Evolutionary conservation across 2,329 filamentous ascomycete species (phyloP), one percentile per base, ranked within the genome.

Genomic region (Onygenales sp.): DNA sequence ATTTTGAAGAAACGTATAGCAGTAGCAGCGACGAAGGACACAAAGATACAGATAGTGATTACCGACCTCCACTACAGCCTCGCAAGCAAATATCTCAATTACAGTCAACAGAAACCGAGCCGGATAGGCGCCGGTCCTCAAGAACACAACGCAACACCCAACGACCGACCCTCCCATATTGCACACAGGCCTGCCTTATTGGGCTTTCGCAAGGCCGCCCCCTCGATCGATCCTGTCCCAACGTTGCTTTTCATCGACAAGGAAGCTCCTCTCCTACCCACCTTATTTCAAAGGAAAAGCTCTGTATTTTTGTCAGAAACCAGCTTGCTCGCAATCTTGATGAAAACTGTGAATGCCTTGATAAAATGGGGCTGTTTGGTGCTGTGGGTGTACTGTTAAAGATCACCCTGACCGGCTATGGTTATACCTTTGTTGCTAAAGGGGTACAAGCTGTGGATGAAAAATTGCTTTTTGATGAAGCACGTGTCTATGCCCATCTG

Each of bases 341-440:
- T 14, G 33, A 46, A 21, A 40, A 46, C 21, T 52, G 42, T 14
- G 13, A 36, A 13, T 45, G 17, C 31, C 42, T 52, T 6, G 42
- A 52, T 36, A 36, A 9, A 34, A 31, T 9, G 13, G 50, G 50
- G 13, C 33, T 36, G 40, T 46, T 46, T 13, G 50, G 42, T 17
- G 42, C 40, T 4, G 42, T 46, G 27, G 50, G 50, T 8, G 50
- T 52, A 42, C 42, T 52, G 2, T 52, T 52, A 40, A 44, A 46
- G 14, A 45, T 52, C 17, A 36, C 31, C 17, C n/a, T 52, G 17
- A 40, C 40, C 13, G n/a, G 3, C 14, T 47, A 52, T 46, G 50
- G 50, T 31, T 52, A 52, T 14, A 44, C 31, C 4, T 52, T 52
- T 32, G 50, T 52, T 21, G 50, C 50, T 14, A 52, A 52, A 40